A percentile compares a stretch with the other conserved stretches of the same genome.
phyloP scores from a whole-genome alignment of 2,329 filamentous ascomycete species.

The Apiospora saccharicola region DNA sequence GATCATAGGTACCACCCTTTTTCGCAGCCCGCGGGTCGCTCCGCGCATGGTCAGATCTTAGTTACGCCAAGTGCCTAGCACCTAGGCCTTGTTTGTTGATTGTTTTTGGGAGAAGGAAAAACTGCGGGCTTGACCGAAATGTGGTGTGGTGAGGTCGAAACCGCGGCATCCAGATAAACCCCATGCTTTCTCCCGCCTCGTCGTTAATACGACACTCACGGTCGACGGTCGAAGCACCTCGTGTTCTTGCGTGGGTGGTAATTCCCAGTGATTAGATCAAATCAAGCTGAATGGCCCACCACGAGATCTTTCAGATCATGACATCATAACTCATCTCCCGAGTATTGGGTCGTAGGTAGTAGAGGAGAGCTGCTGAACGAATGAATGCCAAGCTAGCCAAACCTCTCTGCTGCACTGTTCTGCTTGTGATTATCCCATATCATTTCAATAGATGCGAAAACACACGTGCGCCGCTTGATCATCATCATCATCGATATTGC shows the following conservation, averaged over 20 bases:
- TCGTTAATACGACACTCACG: neutral
- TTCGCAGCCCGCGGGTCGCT: slow-evolving; percentile 6
- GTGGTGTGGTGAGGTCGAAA: neutral
- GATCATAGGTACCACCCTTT: neutral
- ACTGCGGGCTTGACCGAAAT: neutral
- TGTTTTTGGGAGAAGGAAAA: neutral
- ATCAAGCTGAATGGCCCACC: slow-evolving; percentile 17
- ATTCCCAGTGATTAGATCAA: neutral
- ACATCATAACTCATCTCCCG: slow-evolving; percentile 18
- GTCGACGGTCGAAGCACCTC: neutral
- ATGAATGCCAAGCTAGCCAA: neutral
- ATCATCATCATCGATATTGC: neutral
- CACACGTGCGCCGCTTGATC: neutral
- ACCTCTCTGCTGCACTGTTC: neutral
- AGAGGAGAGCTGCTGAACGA: neutral
- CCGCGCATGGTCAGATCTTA: slow-evolving; percentile 16
- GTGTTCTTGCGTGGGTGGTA: neutral
- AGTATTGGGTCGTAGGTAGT: neutral
- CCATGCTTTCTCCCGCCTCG: neutral
- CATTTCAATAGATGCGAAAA: neutral
- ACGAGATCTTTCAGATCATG: slow-evolving; percentile 16
- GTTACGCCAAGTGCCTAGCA: neutral
- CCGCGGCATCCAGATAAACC: neutral
- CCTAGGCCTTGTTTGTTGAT: too few species aligned
- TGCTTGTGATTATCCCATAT: neutral